Base-by-base conservation (phyloP, 768 basidiomycete genomes). In the Tephrocybe sp. region DNA sequence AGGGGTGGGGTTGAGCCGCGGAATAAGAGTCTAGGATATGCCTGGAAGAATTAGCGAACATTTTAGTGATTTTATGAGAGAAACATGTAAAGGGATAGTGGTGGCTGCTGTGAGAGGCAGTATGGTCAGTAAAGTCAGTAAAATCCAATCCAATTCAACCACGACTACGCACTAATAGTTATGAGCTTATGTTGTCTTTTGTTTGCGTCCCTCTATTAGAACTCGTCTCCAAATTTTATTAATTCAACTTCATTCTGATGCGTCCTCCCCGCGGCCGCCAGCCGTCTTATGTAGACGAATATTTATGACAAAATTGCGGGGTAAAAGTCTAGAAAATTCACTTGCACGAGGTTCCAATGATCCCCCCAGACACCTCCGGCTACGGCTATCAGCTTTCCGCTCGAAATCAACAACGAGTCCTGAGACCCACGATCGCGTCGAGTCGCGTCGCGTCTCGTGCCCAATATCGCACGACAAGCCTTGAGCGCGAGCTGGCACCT, bases 141-240 rank as follows among this genome's bases (percentile, higher is more conserved):
- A 13, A 13, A 44, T 32, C 14, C 23, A 38, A n/a, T 20, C 23
- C 39, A 35, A 39, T 19, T 26, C 36, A 16, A 45, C 33, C 42
- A 32, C 30, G 40, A 23, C 19, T 39, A 19, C 38, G 33, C 39
- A 33, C 34, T 38, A 17, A 51, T n/a, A n/a, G n/a, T n/a, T n/a
- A n/a, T 39, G 48, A 49, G 30, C 17, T 32, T 17, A 53, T 58
- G 57, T 55, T 58, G 57, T 50, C 49, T 38, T 48, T 35, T 57
- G 51, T 60, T 60, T 60, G 39, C 39, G 26, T 7, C 26, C 26
- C 26, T n/a, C n/a, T n/a, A n/a, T n/a, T n/a, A n/a, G n/a, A n/a
- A n/a, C 26, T 26, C 26, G n/a, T 26, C 26, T 26, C 7, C 26
- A 26, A 26, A 26, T 4, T 4, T 26, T 26, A 26, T 26, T 26